Base-by-base conservation (phyloP, 1,284 basidiomycete genomes). In the Pseudozyma tsukubaensis region DNA sequence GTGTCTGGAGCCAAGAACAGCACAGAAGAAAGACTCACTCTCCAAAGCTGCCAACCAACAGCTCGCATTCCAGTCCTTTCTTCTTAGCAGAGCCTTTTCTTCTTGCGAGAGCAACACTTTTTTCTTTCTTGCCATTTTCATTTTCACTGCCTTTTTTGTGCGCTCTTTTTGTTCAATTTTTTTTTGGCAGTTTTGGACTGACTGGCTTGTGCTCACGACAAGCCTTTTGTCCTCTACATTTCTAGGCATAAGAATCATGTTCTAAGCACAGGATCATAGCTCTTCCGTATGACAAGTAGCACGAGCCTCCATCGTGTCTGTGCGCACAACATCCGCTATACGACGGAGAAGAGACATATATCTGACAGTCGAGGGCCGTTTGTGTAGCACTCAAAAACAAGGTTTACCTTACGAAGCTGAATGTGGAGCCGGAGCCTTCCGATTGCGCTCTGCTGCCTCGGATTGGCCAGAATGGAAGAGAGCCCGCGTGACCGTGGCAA, bases 351-450 rank as follows among this genome's bases (percentile, higher is more conserved):
- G 29, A 16, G 32, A 29, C 6, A 29, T 29, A 6, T 29, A 29
- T 29, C 6, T 29, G 24, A 29, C 24, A 29, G 24, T 29, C 24
- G 24, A 29, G 6, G 6, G 24, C 6, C 24, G 24, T 29, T 29
- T 29, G 24, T 29, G 24, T 29, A 29, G 6, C 24, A 29, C 24
- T 29, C 24, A 6, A 29, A 29, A 29, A 29, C 24, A 29, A 29
- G 24, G 24, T 29, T 29, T 29, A 29, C 24, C 24, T 29, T 29
- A 29, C 24, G 6, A 29, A 29, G 24, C 24, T 29, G 24, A 29
- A 29, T 29, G 36, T 42, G 19, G 24, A 53, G 32, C 65, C 59
- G 65, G 58, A 40, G 50, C 59, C 44, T 53, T 57, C 59, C 65
- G 65, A 61, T 35, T 60, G 42, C 40, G 52, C 14, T 40, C 35